Percentiles rank a stretch among this genome's conserved stretches.
phyloP scores from a whole-genome alignment of 768 basidiomycete genomes.

The Suillus alpinus region DNA sequence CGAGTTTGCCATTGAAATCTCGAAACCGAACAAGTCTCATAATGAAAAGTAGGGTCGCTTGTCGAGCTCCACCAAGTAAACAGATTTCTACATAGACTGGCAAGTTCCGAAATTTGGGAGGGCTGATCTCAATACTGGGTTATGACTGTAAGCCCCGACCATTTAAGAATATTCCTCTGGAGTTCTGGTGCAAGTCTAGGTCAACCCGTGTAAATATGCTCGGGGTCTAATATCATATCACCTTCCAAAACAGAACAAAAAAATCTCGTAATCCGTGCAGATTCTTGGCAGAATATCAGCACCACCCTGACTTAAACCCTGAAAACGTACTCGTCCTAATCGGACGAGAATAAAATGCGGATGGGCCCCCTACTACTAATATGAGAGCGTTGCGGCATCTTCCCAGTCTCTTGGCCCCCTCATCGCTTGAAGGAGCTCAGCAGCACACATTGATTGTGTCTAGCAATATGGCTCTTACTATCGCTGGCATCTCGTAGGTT shows the following conservation, averaged over 20 bases:
- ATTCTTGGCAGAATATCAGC: not conserved
- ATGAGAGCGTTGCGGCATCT: conserved; percentile 2
- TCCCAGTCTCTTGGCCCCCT: conserved; percentile 9
- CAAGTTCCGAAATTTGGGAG: no score
- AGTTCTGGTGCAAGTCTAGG: not conserved
- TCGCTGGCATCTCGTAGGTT: conserved; percentile 23
- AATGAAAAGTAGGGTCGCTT: not conserved
- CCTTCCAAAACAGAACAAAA: conserved; percentile 7
- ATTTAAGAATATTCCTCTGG: not conserved
- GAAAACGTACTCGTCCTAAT: conserved; percentile 20
- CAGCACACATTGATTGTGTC: conserved; percentile 9
- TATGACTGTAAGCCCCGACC: not conserved
- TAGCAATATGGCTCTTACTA: conserved; percentile 13
- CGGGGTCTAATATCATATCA: conserved; percentile 1
- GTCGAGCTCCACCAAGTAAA: no score
- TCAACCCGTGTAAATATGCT: not conserved
- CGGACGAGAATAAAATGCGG: conserved; percentile 13
- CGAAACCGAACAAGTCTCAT: not conserved
- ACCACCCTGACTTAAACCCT: conserved; percentile 16
- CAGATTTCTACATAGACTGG: no score
- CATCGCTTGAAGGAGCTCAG: conserved; percentile 7
- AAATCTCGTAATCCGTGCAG: conserved; percentile 12
- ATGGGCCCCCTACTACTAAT: not conserved
- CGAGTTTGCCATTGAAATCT: no score
- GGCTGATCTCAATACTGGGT: no score